Conservation (phyloP, 306 rosid genomes). For the Begonia fuchsioides region DNA sequence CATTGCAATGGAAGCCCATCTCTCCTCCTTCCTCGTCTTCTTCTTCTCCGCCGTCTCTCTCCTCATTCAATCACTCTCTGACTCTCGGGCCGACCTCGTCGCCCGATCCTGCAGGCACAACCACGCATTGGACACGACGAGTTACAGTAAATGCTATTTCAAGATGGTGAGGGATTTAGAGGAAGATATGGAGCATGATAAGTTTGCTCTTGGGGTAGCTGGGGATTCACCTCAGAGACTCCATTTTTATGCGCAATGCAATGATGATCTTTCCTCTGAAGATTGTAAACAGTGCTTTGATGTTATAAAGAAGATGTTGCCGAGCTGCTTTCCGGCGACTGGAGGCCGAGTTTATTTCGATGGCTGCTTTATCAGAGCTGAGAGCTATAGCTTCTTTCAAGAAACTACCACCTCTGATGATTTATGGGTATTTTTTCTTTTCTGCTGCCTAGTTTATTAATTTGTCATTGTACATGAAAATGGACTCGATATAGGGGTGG, state of each 20-base stretch:
- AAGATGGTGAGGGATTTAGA: constrained; percentile 1
- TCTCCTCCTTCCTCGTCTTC: constrained; percentile 4
- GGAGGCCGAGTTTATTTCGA: constrained; percentile 12
- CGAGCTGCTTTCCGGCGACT: constrained; percentile 14
- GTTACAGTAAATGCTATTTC: neutral
- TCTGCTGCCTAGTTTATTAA: neutral
- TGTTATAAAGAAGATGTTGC: constrained; percentile 1
- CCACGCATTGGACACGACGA: neutral
- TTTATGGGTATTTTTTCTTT: constrained; percentile 8
- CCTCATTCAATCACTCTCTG: neutral
- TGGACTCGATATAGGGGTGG: too few relatives aligned
- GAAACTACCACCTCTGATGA: constrained; percentile 3
- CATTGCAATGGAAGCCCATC: constrained; percentile 12
- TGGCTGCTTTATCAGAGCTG: constrained; percentile 6
- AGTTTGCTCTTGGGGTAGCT: constrained; percentile 9
- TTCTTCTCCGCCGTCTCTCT: neutral
- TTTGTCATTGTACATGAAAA: constrained; percentile 6
- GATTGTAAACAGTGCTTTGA: constrained; percentile 13
- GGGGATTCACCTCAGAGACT: constrained; percentile 16
- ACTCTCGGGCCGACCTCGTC: constrained; percentile 4
- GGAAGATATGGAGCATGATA: neutral
- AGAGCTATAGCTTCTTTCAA: neutral
- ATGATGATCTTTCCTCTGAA: constrained; percentile 8
- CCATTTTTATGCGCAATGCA: constrained; percentile 20
- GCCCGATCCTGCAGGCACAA: constrained; percentile 10